phyloP scores from a whole-genome alignment of 2,329 filamentous ascomycete species.

The Coniochaeta sp. region DNA sequence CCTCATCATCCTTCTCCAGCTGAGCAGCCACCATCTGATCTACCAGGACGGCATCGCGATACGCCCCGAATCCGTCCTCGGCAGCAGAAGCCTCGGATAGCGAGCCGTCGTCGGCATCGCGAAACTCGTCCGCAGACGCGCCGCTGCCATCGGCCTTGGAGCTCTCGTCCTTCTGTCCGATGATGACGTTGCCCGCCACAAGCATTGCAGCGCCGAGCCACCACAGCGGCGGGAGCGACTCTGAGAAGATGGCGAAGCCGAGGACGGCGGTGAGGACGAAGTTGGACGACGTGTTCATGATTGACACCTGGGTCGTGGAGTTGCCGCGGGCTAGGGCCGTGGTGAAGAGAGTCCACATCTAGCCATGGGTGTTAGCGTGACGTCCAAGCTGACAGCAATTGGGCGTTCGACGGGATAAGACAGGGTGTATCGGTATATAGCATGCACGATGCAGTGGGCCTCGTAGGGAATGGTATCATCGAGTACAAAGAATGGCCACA shows the following conservation, averaged over 20 bases:
- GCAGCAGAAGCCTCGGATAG: slow-evolving; percentile 5
- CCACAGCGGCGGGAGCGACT: slow-evolving; percentile 66
- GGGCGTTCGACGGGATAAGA: not conserved
- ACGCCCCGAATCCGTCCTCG: slow-evolving; percentile 17
- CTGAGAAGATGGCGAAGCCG: slow-evolving; percentile 62
- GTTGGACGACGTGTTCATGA: slow-evolving; percentile 77
- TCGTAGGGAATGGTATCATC: not conserved
- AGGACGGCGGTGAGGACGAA: slow-evolving; percentile 72
- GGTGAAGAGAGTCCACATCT: slow-evolving; percentile 82
- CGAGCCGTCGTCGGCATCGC: not conserved
- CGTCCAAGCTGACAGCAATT: not conserved
- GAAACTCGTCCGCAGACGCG: not conserved
- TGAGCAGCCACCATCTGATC: slow-evolving; percentile 4
- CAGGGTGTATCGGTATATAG: not conserved
- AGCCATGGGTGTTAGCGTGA: not conserved
- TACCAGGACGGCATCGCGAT: slow-evolving; percentile 20
- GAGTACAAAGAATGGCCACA: not conserved
- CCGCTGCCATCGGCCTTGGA: slow-evolving; percentile 8
- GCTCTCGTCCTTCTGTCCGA: slow-evolving; percentile 59
- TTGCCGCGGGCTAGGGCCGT: slow-evolving; percentile 65
- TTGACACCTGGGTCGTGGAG: slow-evolving; percentile 71
- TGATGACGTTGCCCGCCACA: slow-evolving; percentile 70
- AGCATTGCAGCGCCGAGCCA: slow-evolving; percentile 67
- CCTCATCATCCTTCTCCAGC: slow-evolving; percentile 11
- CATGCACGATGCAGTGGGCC: not conserved